Conservation (phyloP, 192 early-diverging fungal genomes). For the Haplosporangium gracile region DNA sequence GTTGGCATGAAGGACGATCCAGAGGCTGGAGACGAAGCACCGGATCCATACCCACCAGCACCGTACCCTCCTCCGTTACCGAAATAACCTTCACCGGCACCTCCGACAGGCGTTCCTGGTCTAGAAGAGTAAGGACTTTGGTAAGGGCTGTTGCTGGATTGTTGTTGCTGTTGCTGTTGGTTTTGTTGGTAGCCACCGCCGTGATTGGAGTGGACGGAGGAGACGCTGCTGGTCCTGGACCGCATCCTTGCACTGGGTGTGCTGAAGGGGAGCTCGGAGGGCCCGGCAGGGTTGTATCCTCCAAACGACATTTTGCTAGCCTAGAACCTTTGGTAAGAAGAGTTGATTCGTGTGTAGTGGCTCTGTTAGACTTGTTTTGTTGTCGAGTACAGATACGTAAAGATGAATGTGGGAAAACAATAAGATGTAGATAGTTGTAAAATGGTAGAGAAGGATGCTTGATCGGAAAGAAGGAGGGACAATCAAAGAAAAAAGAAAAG, state of each 20-base stretch:
- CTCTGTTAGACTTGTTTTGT: neutral
- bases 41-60: constrained; percentile 31
- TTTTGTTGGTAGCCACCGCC: neutral
- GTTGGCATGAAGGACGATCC: constrained; percentile 22
- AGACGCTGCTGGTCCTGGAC: constrained; percentile 42
- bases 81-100: constrained; percentile 20
- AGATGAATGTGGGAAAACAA: neutral
- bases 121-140: constrained; percentile 37
- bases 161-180: constrained; percentile 29
- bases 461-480: neutral
- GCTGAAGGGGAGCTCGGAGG: constrained; percentile 50
- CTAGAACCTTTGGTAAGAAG: neutral
- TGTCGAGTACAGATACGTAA: neutral
- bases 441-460: neutral
- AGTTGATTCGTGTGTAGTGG: neutral
- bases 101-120: constrained; percentile 30
- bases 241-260: constrained; percentile 15
- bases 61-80: constrained; percentile 14
- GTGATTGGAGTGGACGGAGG: constrained; percentile 44
- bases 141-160: constrained; percentile 12
- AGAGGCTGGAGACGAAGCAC: constrained; percentile 19
- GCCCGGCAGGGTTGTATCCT: constrained; percentile 38
- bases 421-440: neutral
- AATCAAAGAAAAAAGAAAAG: neutral
- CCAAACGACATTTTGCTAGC: constrained; percentile 37